A percentile compares a stretch with the other conserved stretches of the same genome.
phyloP scores from a whole-genome alignment of 1,284 basidiomycete genomes.

The Cryptococcus sp. region DNA sequence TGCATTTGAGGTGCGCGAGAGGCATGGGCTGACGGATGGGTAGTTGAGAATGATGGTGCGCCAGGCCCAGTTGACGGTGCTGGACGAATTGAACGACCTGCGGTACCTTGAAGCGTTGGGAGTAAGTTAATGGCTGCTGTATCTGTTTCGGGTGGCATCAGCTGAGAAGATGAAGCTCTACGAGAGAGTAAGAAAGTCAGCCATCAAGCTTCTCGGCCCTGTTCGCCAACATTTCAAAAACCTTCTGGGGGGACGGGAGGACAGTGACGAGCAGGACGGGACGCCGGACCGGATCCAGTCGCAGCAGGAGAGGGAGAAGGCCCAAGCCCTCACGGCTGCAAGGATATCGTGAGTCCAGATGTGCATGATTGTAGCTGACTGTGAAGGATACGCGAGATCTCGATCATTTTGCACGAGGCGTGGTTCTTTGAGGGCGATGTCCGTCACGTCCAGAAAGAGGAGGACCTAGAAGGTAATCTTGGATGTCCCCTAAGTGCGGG shows the following conservation, averaged over 20 bases:
- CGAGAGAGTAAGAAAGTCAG: conserved; percentile 23
- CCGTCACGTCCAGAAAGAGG: conserved; percentile 32
- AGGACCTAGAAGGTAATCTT: conserved; percentile 26
- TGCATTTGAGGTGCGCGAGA: neutral
- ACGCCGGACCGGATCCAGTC: conserved; percentile 22
- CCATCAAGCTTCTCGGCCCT: conserved; percentile 20
- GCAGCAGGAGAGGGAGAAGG: conserved; percentile 29
- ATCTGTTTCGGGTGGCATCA: too few species aligned
- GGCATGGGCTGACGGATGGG: neutral
- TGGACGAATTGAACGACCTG: conserved; percentile 22
- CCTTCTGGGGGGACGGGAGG: conserved; percentile 26
- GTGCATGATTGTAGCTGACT: neutral
- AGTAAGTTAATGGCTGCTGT: conserved; percentile 10
- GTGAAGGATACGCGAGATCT: conserved; percentile 32
- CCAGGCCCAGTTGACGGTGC: conserved; percentile 34
- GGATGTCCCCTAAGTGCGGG: neutral
- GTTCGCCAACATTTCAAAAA: conserved; percentile 21
- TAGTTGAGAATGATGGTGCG: conserved; percentile 34
- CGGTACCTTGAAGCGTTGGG: conserved; percentile 16
- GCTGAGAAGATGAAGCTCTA: conserved; percentile 22
- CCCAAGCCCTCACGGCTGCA: conserved; percentile 7
- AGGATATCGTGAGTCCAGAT: conserved; percentile 14
- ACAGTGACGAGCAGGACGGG: conserved; percentile 19
- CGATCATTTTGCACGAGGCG: conserved; percentile 36
- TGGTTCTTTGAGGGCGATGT: conserved; percentile 45